Base-by-base conservation (phyloP, 2,329 filamentous ascomycete genomes). In the Fusarium anthophilum region DNA sequence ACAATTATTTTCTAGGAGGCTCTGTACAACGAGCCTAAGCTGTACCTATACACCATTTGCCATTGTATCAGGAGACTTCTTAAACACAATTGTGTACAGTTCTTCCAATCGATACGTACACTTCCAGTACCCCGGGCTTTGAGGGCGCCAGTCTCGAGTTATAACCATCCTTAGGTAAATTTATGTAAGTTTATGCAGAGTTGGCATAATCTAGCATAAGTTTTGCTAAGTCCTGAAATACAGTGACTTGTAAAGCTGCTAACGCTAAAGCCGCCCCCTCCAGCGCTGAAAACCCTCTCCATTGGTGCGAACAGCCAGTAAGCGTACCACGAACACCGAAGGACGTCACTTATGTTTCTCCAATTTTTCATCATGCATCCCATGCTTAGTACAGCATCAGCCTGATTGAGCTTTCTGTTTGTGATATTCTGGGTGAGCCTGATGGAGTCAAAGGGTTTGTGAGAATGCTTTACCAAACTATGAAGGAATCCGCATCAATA, bases 161-260 rank as follows among this genome's bases (percentile, higher is more conserved):
- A 15, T 0, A 37, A 1, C 10, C 1, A 37, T 37, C 35, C 4
- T 37, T 37, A 45, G 8, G 17, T 45, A 26, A 0, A 20, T 44
- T 44, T 47, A 47, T 20, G 3, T 14, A 15, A 3, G 5, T 8
- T 30, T 30, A 30, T 6, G 14, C 35, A 37, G 14, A 8, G 17
- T 2, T 37, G 18, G 35, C 17, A 17, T n/a, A 30, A 48, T 30
- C 17, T 0, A 30, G 14, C 4, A 30, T 30, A 17, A 8, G 0
- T 12, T 30, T 30, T 12, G 9, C 6, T 2, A 5, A 17, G 5
- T 6, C 20, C 4, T 17, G 6, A 48, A 30, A 10, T n/a, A 13
- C 3, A 18, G 15, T 14, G 28, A 0, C 47, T 4, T 11, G 3
- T 2, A 20, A 20, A 14, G 14, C 0, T 9, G 24, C 18, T 7